These are phyloP conservation scores for Chenopodium quinoa DNA, from an alignment of 148 eudicot genomes.

Conservation along the genomic window DNA sequence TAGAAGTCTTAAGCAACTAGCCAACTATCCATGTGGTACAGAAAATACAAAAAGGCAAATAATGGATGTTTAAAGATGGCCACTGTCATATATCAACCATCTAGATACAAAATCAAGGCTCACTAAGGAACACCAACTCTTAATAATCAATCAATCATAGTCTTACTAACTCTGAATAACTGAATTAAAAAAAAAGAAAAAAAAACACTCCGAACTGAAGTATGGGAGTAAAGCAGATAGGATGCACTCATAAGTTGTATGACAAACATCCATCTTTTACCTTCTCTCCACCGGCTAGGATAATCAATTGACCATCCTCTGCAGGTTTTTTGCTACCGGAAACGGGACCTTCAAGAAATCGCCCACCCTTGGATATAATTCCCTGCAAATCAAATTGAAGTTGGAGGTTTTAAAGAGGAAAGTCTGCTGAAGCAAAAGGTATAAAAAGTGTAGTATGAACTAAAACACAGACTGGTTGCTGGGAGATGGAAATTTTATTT, in stretches of 20 bases:
- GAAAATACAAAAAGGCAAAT: neutral
- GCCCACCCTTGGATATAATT: conserved; percentile 76
- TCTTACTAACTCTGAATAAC: neutral
- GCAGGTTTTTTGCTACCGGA: conserved; percentile 99
- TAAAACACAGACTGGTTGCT: neutral
- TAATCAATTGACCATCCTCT: conserved; percentile 94
- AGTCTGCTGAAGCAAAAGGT: neutral
- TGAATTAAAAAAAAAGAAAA: too few species aligned
- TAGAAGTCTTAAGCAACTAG: neutral
- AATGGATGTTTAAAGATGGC: neutral
- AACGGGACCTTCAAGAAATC: conserved; percentile 92
- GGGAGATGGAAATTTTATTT: neutral
- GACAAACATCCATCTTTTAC: conserved; percentile 30
- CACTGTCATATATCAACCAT: neutral
- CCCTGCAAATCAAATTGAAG: conserved; percentile 47
- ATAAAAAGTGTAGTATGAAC: neutral
- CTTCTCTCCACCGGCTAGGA: conserved; percentile 96
- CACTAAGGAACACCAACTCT: too few species aligned
- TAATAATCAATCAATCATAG: too few species aligned
- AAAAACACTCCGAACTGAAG: neutral
- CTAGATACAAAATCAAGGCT: neutral
- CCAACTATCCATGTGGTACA: neutral
- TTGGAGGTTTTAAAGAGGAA: neutral
- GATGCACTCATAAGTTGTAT: neutral
- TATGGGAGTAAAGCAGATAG: neutral